Base-by-base conservation (phyloP, 139 green algal genomes). In the Astrephomene gubernaculifera region DNA sequence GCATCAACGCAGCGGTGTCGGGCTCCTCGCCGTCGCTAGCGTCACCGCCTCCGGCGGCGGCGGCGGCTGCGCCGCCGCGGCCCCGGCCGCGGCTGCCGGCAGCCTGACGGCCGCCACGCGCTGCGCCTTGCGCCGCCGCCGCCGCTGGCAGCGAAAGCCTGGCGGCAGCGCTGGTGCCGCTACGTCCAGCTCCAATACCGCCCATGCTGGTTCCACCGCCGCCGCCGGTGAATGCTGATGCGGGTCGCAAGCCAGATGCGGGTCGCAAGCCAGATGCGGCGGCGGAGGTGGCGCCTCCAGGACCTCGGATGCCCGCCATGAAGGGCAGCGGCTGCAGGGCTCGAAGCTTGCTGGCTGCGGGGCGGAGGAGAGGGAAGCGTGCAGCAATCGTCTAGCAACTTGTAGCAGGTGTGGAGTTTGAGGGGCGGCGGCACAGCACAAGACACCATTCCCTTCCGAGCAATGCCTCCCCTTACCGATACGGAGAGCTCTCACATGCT, bases 241-340 rank as follows among this genome's bases (percentile, higher is more conserved):
- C n/a, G n/a, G n/a, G n/a, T n/a, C n/a, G n/a, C n/a, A n/a, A n/a
- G 31, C 27, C 31, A 33, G 31, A 14, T 31, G 44, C 52, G 49
- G 17, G 31, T 4, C 24, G 31, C 31, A 17, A 14, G 31, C 64
- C 64, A 19, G 64, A n/a, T 12, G 64, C 12, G 5, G 6, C 63
- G 63, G n/a, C 63, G 17, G 31, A 44, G 31, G 68, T 31, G 68
- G 68, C 21, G 38, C 65, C 65, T 22, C 68, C 38, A 17, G 68
- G 38, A 1, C 31, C 24, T 9, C 49, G 49, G 33, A 67, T 64
- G 22, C 73, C 73, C 5, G 73, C 60, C 73, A 81, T 80, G 72
- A 80, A 80, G 49, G 72, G 72, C 72, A 80, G 31, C 25, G 53
- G 73, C 73, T 54, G 53, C 5, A 70, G 73, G 0, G 53, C 53